Percentiles rank a stretch among this genome's conserved stretches.
Evolutionary conservation across 768 basidiomycete genomes (phyloP).

Genomic region (Symmetrospora coprosmae): DNA sequence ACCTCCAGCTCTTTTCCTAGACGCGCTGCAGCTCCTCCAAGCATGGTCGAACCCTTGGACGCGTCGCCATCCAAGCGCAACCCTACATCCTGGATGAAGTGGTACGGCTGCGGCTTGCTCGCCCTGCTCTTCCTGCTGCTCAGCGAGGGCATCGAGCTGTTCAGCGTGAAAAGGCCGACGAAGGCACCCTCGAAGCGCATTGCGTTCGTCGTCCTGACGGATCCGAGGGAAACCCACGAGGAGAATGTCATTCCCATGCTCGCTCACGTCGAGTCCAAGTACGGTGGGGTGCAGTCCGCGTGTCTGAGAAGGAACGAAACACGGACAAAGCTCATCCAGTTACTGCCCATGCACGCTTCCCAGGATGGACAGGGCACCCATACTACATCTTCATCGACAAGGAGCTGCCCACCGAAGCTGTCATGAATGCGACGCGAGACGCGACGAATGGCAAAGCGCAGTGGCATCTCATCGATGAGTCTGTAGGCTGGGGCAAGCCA

Average conservation of each 20-base stretch:
- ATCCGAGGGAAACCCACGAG: background rate
- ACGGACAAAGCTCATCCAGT: too few species aligned
- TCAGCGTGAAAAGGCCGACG: background rate
- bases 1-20: too few species aligned
- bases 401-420: background rate
- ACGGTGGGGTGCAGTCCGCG: background rate
- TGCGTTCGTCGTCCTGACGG: background rate
- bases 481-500: background rate
- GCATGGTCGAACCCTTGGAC: too few species aligned
- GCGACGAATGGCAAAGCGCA: background rate
- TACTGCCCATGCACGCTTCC: too few species aligned
- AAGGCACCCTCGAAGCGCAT: background rate
- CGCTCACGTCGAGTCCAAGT: background rate
- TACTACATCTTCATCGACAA: background rate
- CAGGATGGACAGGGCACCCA: background rate
- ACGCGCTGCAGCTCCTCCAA: too few species aligned
- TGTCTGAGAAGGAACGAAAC: too few species aligned
- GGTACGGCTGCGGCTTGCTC: too few species aligned
- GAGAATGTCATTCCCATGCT: slow-evolving; percentile 2
- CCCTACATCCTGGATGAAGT: too few species aligned
- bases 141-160: background rate
- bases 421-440: background rate
- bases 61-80: too few species aligned
- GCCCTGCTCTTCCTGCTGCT: background rate
- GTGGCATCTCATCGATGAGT: background rate